These are phyloP conservation scores for Panaeolus cyanescens DNA, from an alignment of 768 basidiomycete genomes.

Conservation along the genomic window DNA sequence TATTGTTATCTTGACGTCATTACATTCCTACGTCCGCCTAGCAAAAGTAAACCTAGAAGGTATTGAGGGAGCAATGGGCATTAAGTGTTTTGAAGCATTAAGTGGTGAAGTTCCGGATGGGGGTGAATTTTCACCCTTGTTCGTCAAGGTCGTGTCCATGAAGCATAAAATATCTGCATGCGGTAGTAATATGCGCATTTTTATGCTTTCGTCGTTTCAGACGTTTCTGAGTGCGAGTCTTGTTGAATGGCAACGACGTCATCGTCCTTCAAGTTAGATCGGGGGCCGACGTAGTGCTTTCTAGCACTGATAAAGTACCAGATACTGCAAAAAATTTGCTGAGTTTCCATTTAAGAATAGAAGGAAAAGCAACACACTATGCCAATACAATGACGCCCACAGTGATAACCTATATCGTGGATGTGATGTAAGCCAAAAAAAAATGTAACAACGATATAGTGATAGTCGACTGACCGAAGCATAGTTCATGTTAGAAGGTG, in stretches of 20 bases:
- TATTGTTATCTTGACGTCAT: too few species aligned
- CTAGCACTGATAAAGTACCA: slow-evolving; percentile 60
- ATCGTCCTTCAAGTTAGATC: slow-evolving; percentile 46
- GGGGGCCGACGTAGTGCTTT: slow-evolving; percentile 60
- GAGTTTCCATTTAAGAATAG: slow-evolving; percentile 8
- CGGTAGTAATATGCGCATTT: not conserved
- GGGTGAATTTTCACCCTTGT: too few species aligned
- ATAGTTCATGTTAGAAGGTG: slow-evolving; percentile 77
- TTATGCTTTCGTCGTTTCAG: slow-evolving; percentile 4
- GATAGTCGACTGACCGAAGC: slow-evolving; percentile 52
- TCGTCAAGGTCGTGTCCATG: not conserved
- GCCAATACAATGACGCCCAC: slow-evolving; percentile 54
- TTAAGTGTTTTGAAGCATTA: too few species aligned
- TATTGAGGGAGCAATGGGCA: too few species aligned
- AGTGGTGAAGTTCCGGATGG: too few species aligned
- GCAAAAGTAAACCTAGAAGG: too few species aligned
- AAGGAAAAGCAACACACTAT: slow-evolving; percentile 37
- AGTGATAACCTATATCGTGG: slow-evolving; percentile 47
- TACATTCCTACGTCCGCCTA: too few species aligned
- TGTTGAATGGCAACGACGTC: slow-evolving; percentile 15
- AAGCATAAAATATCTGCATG: not conserved
- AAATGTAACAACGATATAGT: not conserved
- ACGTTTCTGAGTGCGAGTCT: slow-evolving; percentile 4
- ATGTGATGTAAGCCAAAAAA: slow-evolving; percentile 2
- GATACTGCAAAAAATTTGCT: slow-evolving; percentile 24